Evolutionary conservation across 2,329 filamentous ascomycete genomes (phyloP), one percentile per base, ranked within the genome.

Genomic region (Colletotrichum zoysiae): DNA sequence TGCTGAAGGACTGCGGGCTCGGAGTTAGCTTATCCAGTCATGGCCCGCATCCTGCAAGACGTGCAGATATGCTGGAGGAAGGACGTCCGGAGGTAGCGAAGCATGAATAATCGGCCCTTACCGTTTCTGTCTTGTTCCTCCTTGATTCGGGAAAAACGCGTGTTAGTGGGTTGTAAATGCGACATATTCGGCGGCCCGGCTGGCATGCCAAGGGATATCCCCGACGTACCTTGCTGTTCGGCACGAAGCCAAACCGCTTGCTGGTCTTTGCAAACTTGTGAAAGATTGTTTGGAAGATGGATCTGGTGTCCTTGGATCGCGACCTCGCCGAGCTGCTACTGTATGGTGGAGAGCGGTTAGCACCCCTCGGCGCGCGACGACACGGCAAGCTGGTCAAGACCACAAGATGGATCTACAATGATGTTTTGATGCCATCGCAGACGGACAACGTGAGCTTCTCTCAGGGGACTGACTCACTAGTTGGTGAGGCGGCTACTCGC

Each of bases 71-170:
- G 16, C n/a, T 18, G 35, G 53, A 20, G 26, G 20, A 30, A 20
- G 26, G 20, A 30, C 30, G 30, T 30, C 30, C 30, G 30, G 30
- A 30, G 30, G 30, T 5, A 3, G 42, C n/a, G 33, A 30, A 26
- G 46, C 20, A 35, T 26, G 50, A 11, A 38, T 33, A 18, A 20
- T 23, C 6, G 6, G 9, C 7, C 44, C 76, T 74, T 74, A 78
- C 78, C 61, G 65, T 79, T 79, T 61, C 77, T 75, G 55, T 78
- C 76, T 75, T 76, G 76, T 58, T 79, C 78, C 74, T 77, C 70
- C 78, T 79, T 35, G n/a, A 30, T 8, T 20, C 23, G n/a, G 55
- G 14, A 30, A n/a, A n/a, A 30, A n/a, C n/a, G 40, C 33, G 26
- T 53, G 44, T 70, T 38, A 70, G 67, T 57, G 20, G 33, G 23